A percentile compares a stretch with the other conserved stretches of the same genome.
Evolutionary conservation across 805 yeast species (phyloP).

Genomic region (Metschnikowia gelsemii): DNA sequence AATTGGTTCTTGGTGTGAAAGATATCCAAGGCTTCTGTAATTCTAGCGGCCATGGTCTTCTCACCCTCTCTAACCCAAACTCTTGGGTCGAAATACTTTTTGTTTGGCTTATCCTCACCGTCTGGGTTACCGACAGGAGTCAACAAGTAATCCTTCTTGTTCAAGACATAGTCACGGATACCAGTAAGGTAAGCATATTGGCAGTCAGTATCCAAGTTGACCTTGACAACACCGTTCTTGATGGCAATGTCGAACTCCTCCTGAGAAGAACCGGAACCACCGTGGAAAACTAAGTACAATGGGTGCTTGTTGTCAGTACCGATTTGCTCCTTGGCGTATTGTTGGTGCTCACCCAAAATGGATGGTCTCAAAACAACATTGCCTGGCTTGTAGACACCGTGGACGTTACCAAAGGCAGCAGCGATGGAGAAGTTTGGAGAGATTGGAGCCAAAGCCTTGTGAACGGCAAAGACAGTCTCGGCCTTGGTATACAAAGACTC

Average conservation of each 20-base stretch:
- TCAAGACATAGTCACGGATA: conserved; percentile 95
- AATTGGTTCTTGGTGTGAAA: conserved; percentile 79
- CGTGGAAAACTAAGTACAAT: conserved; percentile 98
- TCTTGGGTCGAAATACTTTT: conserved; percentile 99
- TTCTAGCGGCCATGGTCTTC: conserved; percentile 92
- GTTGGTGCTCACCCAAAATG: conserved; percentile 94
- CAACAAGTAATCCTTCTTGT: conserved; percentile 91
- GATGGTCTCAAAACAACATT: conserved; percentile 91
- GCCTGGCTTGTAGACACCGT: conserved; percentile 99
- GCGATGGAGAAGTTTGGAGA: conserved; percentile 99
- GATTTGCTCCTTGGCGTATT: conserved; percentile 70
- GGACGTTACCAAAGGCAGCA: conserved; percentile 99
- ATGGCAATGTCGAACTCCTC: conserved; percentile 90
- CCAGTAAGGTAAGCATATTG: conserved; percentile 97
- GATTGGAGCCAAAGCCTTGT: conserved; percentile 85
- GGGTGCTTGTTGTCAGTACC: conserved; percentile 61
- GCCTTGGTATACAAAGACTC: conserved; percentile 90
- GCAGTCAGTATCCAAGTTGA: conserved; percentile 98
- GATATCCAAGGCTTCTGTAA: conserved; percentile 75
- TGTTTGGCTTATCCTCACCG: conserved; percentile 98
- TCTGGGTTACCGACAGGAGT: conserved; percentile 98
- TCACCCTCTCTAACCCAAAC: conserved; percentile 99
- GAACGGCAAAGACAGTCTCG: conserved; percentile 88
- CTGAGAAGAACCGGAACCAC: conserved; percentile 98
- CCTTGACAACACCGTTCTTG: conserved; percentile 94